Percentiles rank a stretch among this genome's conserved stretches.
Conservation (phyloP, 495 filamentous ascomycete species). For the Podospora conica region DNA sequence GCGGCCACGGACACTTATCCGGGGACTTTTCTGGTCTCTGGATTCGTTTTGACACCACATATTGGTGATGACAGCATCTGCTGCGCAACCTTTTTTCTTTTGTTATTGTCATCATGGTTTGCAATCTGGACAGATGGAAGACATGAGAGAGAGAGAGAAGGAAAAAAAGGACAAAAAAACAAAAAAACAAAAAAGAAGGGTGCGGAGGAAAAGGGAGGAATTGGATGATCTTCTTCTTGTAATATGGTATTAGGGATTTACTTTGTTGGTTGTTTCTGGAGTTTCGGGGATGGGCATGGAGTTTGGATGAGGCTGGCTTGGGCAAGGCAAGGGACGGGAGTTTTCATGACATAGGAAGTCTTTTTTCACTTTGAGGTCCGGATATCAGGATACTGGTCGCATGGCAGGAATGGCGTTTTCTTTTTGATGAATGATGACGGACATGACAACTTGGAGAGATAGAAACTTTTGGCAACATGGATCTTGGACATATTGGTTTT, state of each 20-base stretch:
- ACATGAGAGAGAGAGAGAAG: not conserved
- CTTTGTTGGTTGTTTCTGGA: not conserved
- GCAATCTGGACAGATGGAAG: not conserved
- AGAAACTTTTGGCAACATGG: slow-evolving; percentile 6
- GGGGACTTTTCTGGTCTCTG: not conserved
- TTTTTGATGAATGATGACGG: not conserved
- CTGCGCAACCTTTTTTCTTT: not conserved
- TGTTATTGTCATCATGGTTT: not conserved
- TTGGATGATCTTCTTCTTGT: slow-evolving; percentile 5
- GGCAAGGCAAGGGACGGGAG: not conserved
- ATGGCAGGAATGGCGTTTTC: not conserved
- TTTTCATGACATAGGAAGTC: not conserved
- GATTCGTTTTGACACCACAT: not conserved
- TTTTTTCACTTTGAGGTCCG: not conserved
- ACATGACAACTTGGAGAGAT: not conserved
- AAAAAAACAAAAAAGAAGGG: not conserved
- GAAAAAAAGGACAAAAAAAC: not conserved
- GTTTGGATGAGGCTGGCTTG: no score
- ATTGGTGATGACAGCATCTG: not conserved
- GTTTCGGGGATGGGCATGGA: not conserved
- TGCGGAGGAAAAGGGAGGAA: not conserved
- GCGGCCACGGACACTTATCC: not conserved
- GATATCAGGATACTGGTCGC: not conserved
- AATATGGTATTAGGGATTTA: not conserved
- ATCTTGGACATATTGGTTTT: not conserved